Evolutionary conservation across 805 yeast genomes (phyloP).

Genomic region (Spathaspora boniae): DNA sequence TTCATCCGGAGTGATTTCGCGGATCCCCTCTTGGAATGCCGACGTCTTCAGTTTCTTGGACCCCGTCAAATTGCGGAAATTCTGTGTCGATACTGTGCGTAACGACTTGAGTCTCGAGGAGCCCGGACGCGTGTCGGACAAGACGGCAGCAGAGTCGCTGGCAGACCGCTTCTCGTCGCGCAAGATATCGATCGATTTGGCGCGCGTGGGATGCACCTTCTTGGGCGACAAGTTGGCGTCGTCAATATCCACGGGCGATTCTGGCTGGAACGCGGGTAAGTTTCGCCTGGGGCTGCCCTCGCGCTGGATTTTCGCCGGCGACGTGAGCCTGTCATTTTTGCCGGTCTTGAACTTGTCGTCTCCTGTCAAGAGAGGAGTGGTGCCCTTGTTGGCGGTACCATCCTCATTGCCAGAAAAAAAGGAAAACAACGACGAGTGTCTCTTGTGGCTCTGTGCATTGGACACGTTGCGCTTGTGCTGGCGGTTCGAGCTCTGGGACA

Average conservation of each 20-base stretch:
- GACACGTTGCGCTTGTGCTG: conserved; percentile 28
- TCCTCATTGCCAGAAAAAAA: conserved; percentile 34
- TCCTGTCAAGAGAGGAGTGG: background rate
- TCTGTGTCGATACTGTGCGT: conserved; percentile 52
- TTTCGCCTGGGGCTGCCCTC: conserved; percentile 5
- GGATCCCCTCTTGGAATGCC: conserved; percentile 86
- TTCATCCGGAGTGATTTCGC: conserved; percentile 68
- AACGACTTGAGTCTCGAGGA: conserved; percentile 46
- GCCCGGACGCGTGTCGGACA: conserved; percentile 9
- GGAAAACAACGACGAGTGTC: conserved; percentile 60
- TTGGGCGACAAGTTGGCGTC: conserved; percentile 33
- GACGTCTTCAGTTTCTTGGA: conserved; percentile 64
- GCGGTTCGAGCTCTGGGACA: conserved; percentile 33
- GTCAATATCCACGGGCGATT: conserved; percentile 25
- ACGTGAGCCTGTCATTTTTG: conserved; percentile 13
- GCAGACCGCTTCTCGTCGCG: conserved; percentile 25
- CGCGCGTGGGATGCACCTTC: conserved; percentile 24
- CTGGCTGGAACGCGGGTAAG: background rate
- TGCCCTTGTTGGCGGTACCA: conserved; percentile 1
- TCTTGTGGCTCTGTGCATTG: conserved; percentile 40
- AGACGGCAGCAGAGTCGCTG: conserved; percentile 33
- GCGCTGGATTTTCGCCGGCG: conserved; percentile 25
- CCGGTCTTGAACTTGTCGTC: background rate
- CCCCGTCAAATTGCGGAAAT: conserved; percentile 43
- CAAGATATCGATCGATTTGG: conserved; percentile 8